Conservation (phyloP, 192 early-diverging fungal species). For the Podila clonocystis region DNA sequence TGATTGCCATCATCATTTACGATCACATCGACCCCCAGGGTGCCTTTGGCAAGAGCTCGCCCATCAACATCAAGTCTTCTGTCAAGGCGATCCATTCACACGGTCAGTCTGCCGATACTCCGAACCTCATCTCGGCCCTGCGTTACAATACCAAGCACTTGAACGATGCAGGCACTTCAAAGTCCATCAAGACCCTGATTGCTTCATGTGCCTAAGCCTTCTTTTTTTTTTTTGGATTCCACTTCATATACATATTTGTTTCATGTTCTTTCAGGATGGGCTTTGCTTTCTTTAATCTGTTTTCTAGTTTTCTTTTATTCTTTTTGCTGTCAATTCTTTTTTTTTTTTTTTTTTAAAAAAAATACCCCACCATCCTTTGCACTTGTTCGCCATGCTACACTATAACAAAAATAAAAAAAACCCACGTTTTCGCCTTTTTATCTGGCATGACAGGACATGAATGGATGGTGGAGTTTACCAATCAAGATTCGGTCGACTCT, state of each 20-base stretch:
- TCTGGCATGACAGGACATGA: no score
- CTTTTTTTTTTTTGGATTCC: background rate
- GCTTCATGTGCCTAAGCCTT: constrained; percentile 30
- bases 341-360: constrained; percentile 8
- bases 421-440: background rate
- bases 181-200: constrained; percentile 65
- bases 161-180: constrained; percentile 83
- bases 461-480: no score
- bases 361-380: constrained; percentile 5
- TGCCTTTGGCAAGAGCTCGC: constrained; percentile 78
- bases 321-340: background rate
- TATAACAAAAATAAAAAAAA: background rate
- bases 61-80: constrained; percentile 78
- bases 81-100: constrained; percentile 73
- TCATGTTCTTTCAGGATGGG: background rate
- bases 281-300: constrained; percentile 1
- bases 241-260: background rate
- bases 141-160: constrained; percentile 83
- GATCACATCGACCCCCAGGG: constrained; percentile 89
- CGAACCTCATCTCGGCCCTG: constrained; percentile 77
- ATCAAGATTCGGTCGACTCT: no score
- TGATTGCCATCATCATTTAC: constrained; percentile 88
- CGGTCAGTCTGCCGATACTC: constrained; percentile 60
- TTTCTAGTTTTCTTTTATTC: background rate
- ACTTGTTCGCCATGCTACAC: background rate